Percentiles rank a stretch among this genome's conserved stretches.
Conservation (phyloP, 768 basidiomycete species). For the Boletus reticuloceps region DNA sequence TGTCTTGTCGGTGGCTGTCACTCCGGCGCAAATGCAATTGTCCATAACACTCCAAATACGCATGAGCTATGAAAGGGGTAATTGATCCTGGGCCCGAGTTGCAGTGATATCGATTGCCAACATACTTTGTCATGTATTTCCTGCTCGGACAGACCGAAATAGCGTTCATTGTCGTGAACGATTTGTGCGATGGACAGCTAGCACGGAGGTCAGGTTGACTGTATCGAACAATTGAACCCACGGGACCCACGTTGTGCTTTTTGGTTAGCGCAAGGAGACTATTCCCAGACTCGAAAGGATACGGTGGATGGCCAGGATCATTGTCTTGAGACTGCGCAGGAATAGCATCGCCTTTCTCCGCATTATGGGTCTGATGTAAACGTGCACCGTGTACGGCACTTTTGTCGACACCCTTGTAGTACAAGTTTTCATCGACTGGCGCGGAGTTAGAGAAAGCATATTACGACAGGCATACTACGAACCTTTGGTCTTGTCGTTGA, state of each 20-base stretch:
- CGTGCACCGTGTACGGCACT: conserved; percentile 75
- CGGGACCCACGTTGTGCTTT: conserved; percentile 71
- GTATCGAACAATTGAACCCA: neutral
- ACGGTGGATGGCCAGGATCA: conserved; percentile 65
- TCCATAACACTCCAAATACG: conserved; percentile 93
- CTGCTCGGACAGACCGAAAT: conserved; percentile 71
- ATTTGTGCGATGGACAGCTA: conserved; percentile 94
- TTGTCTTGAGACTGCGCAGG: conserved; percentile 10
- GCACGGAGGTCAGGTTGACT: conserved; percentile 8
- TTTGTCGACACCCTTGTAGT: conserved; percentile 91
- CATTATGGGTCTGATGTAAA: conserved; percentile 59
- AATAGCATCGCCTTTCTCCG: conserved; percentile 27
- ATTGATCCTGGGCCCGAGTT: neutral
- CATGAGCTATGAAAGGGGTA: conserved; percentile 42
- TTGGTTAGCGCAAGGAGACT: conserved; percentile 71
- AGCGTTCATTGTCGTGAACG: conserved; percentile 88
- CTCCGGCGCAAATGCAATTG: conserved; percentile 82
- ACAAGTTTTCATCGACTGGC: conserved; percentile 87
- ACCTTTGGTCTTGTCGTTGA: conserved; percentile 93
- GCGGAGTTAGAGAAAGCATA: neutral
- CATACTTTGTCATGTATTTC: conserved; percentile 72
- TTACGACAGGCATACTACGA: neutral
- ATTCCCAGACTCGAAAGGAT: conserved; percentile 78
- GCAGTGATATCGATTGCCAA: neutral
- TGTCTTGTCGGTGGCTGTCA: conserved; percentile 72